These are phyloP conservation scores for Stagonosporopsis chrysanthemi DNA, from an alignment of 2,329 filamentous ascomycete species.

Conservation along the genomic window DNA sequence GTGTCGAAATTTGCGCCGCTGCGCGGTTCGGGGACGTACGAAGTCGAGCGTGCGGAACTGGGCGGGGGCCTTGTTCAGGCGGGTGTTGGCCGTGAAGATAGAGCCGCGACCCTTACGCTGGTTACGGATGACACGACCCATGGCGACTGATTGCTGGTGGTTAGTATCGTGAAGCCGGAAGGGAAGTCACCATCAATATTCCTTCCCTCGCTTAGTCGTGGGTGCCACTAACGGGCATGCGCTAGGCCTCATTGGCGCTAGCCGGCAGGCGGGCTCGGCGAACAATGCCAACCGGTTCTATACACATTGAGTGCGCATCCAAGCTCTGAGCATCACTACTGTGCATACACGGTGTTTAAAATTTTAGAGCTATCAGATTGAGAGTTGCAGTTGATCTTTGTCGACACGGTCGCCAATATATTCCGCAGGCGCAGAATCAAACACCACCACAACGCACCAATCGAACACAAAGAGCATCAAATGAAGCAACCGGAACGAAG, in stretches of 20 bases:
- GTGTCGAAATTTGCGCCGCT: constrained; percentile 1
- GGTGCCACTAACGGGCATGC: background rate
- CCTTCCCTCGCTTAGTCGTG: background rate
- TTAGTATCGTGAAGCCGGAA: constrained; percentile 21
- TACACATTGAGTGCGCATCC: too few species aligned
- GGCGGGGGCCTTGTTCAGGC: constrained; percentile 90
- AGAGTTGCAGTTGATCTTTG: too few species aligned
- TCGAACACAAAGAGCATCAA: background rate
- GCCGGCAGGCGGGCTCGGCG: background rate
- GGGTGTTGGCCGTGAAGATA: constrained; percentile 72
- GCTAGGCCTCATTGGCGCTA: background rate
- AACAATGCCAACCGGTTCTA: background rate
- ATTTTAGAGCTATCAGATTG: too few species aligned
- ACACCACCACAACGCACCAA: background rate
- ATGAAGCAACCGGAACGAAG: background rate
- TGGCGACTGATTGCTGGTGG: constrained; percentile 43
- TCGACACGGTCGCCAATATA: background rate
- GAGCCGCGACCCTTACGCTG: constrained; percentile 76
- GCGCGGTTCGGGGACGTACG: constrained; percentile 50
- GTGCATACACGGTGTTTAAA: too few species aligned
- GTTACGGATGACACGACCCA: constrained; percentile 78
- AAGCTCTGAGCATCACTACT: background rate
- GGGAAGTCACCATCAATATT: background rate
- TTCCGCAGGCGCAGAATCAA: background rate
- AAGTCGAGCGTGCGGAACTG: constrained; percentile 98